Base-by-base conservation (phyloP, 805 yeast genomes). In the Teunomyces pallodes region DNA sequence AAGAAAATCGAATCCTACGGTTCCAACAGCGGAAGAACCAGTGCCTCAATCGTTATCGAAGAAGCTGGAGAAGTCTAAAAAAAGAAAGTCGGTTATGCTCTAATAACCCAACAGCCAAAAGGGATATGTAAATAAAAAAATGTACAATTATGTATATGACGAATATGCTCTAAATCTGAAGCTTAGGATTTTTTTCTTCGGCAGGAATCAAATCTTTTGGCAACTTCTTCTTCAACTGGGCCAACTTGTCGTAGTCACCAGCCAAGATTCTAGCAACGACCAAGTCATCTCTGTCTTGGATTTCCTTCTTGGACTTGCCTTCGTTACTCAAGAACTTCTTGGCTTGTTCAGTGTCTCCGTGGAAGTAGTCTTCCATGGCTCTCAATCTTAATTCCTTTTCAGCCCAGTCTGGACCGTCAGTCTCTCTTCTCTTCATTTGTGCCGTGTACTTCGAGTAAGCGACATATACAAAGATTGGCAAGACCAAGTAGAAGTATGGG, bases 161-260 rank as follows among this genome's bases (percentile, higher is more conserved):
- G 38, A 12, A 39, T 20, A 38, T 38, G 41, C 41, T 36, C 54
- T 65, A 72, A 54, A 71, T 64, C 55, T 66, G 67, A 49, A 71
- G 58, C 45, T 60, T 55, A 28, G 66, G 67, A 54, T 71, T 61
- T 44, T 54, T 51, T 48, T 63, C 70, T 13, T 61, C 66, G 60
- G 14, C 41, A 38, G 41, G 41, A 24, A 38, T 53, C 57, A 72
- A 66, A 55, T 67, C 74, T 29, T 54, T 57, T 33, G 77, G 74
- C 53, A 66, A 54, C 53, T 78, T 80, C 60, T 74, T 72, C 71
- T 79, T 81, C 60, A 83, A 72, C 46, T 79, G 80, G 27, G 82
- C 77, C 59, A 83, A 72, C 59, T 75, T 82, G 69, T 88, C 96
- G 69, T 89, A 88, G 64, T 89, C 94, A 51, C 96, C 96, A 49